phyloP scores from a whole-genome alignment of 148 eudicot species.

The Vaccinium corymbosum region DNA sequence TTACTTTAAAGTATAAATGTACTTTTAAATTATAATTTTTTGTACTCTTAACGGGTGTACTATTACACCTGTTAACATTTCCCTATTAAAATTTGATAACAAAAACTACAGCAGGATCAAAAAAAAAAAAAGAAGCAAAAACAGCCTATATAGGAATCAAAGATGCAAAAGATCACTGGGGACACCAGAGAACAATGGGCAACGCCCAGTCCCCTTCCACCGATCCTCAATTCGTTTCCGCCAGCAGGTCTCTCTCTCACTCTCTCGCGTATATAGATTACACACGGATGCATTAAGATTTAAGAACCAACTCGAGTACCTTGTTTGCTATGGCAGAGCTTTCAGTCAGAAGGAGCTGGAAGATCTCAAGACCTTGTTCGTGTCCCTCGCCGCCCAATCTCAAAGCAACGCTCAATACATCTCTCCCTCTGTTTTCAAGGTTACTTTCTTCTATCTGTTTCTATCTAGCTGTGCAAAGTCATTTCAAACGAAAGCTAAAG shows the following conservation, averaged over 20 bases:
- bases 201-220: constrained; percentile 58
- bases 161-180: not conserved
- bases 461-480: not conserved
- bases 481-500: not conserved
- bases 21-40: too few relatives aligned
- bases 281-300: not conserved
- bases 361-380: constrained; percentile 51
- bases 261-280: not conserved
- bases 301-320: not conserved
- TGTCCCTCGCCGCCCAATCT: constrained; percentile 66
- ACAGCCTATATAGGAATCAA: not conserved
- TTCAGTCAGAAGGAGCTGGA: constrained; percentile 55
- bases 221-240: constrained; percentile 59
- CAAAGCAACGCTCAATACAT: constrained; percentile 43
- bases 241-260: constrained; percentile 50
- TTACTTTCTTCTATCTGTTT: constrained; percentile 10
- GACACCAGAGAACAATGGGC: constrained; percentile 44
- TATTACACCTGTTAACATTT: too few relatives aligned
- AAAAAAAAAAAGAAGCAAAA: not conserved
- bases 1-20: too few relatives aligned
- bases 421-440: constrained; percentile 65
- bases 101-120: too few relatives aligned
- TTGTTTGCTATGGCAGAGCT: constrained; percentile 34
- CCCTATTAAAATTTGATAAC: too few relatives aligned
- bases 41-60: too few relatives aligned